phyloP scores from a whole-genome alignment of 805 yeast genomes.

The Monosporozyma unispora region DNA sequence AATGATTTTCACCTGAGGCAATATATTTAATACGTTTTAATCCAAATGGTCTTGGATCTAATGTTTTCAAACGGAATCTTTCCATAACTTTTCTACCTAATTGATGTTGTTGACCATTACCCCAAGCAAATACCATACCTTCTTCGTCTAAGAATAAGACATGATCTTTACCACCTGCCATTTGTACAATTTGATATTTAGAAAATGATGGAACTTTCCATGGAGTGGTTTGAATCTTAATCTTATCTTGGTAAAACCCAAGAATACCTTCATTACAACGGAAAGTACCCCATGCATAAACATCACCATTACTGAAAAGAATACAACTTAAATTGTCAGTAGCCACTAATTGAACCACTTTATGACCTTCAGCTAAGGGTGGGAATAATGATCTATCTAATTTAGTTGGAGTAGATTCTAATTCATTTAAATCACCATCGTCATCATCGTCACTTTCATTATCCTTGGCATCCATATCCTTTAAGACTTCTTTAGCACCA shows the following conservation, averaged over 20 bases:
- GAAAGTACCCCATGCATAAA: constrained; percentile 97
- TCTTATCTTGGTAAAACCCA: constrained; percentile 61
- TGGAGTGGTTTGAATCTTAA: constrained; percentile 60
- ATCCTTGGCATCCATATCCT: constrained; percentile 53
- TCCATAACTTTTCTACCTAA: constrained; percentile 79
- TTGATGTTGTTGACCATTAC: constrained; percentile 90
- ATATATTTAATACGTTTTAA: constrained; percentile 68
- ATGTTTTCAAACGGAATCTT: constrained; percentile 61
- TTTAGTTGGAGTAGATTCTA: constrained; percentile 79
- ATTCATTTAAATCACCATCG: constrained; percentile 77
- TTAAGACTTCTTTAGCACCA: constrained; percentile 51
- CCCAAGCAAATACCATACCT: constrained; percentile 94
- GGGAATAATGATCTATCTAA: constrained; percentile 56
- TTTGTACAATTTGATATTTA: constrained; percentile 61
- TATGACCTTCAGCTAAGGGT: constrained; percentile 39
- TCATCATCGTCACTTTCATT: constrained; percentile 55
- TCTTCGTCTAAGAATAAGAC: constrained; percentile 70
- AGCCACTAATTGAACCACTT: constrained; percentile 76
- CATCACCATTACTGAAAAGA: constrained; percentile 70
- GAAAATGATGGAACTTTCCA: constrained; percentile 38
- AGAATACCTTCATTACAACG: constrained; percentile 86
- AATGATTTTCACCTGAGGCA: constrained; percentile 92
- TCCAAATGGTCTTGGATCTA: constrained; percentile 79
- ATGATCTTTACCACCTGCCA: constrained; percentile 93
- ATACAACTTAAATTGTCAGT: constrained; percentile 87